These are phyloP conservation scores for Seiridium cupressi DNA, from an alignment of 2,329 filamentous ascomycete genomes.

Conservation along the genomic window DNA sequence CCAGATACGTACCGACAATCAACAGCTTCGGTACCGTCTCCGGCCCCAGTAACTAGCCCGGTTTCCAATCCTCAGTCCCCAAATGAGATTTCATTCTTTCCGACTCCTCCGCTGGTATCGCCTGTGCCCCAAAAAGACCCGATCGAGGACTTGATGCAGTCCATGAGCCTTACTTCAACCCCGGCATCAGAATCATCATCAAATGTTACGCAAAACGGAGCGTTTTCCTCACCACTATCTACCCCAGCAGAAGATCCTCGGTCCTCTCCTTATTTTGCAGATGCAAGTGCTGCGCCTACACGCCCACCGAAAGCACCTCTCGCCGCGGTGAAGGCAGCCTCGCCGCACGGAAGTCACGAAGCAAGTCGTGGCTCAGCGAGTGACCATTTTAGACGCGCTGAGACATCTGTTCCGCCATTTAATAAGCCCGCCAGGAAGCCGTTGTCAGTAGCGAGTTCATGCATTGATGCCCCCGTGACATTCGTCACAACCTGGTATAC, in stretches of 20 bases:
- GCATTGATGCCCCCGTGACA: conserved; percentile 24
- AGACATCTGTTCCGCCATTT: not conserved
- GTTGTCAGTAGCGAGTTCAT: conserved; percentile 18
- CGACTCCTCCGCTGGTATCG: conserved; percentile 4
- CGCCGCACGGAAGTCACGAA: not conserved
- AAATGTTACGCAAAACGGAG: not conserved
- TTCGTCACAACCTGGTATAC: conserved; percentile 35
- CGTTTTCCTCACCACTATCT: not conserved
- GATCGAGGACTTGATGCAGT: conserved; percentile 8
- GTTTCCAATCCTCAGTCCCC: conserved; percentile 9
- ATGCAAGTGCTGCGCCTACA: not conserved
- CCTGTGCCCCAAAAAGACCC: not conserved
- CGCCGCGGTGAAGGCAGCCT: not conserved
- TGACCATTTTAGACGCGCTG: too few species aligned
- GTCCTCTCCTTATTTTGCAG: not conserved
- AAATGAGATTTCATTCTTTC: conserved; percentile 10
- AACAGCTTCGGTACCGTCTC: not conserved
- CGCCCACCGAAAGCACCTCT: conserved; percentile 7
- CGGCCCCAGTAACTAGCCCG: not conserved
- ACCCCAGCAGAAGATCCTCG: not conserved
- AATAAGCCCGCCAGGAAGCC: not conserved
- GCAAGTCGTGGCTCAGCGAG: not conserved
- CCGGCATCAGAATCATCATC: not conserved
- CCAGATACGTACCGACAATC: not conserved
- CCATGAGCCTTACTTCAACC: not conserved